These are phyloP conservation scores for Castanopsis chinensis DNA, from an alignment of 306 rosid species.

Conservation along the genomic window DNA sequence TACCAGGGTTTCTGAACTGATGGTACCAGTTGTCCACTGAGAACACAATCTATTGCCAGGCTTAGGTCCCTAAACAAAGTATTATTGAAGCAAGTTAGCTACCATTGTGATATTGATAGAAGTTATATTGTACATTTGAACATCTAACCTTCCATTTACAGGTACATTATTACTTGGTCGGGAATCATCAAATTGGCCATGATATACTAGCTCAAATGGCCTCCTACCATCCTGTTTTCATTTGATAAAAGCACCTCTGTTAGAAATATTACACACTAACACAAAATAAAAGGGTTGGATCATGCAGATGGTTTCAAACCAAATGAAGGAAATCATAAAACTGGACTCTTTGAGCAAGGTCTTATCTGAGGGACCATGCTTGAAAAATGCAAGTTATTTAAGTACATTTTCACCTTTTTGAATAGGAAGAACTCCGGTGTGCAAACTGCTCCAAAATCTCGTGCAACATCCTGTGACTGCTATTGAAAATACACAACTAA, in stretches of 20 bases:
- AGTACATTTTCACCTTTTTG: slow-evolving; percentile 60
- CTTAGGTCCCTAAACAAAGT: slow-evolving; percentile 65
- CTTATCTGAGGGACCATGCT: slow-evolving; percentile 8
- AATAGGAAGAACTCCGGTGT: slow-evolving; percentile 86
- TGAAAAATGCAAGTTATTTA: background rate
- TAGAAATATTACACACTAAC: background rate
- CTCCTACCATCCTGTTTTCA: slow-evolving; percentile 85
- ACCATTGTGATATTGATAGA: slow-evolving; percentile 13
- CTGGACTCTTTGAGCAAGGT: background rate
- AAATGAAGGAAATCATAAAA: background rate
- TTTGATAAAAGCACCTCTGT: slow-evolving; percentile 3
- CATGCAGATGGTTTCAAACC: background rate
- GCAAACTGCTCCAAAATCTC: slow-evolving; percentile 85
- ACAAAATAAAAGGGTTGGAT: background rate
- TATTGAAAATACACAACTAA: slow-evolving; percentile 20
- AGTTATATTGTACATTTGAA: slow-evolving; percentile 5
- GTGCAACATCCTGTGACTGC: slow-evolving; percentile 86
- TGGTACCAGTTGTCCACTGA: slow-evolving; percentile 73
- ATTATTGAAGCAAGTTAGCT: slow-evolving; percentile 18
- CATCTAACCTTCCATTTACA: slow-evolving; percentile 83
- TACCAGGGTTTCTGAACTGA: slow-evolving; percentile 73
- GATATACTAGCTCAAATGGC: slow-evolving; percentile 93
- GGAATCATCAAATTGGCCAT: slow-evolving; percentile 94
- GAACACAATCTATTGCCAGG: slow-evolving; percentile 78
- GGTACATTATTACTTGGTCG: slow-evolving; percentile 72